Base-by-base conservation (phyloP, 352 stramenopile species). In the Blastocystis hominis region DNA sequence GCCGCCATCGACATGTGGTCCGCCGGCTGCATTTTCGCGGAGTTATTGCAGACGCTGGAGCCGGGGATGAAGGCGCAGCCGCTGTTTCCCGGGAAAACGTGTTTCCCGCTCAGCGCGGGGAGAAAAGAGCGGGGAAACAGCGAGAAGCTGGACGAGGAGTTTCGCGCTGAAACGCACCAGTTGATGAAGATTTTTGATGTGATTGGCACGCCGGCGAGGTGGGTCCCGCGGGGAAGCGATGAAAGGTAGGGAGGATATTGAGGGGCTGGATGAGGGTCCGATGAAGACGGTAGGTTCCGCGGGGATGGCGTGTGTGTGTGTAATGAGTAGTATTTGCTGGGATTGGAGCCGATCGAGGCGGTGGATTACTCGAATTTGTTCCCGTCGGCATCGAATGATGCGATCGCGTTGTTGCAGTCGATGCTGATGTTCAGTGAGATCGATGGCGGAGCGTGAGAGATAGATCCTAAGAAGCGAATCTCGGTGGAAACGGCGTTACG, bases 1-100 rank as follows among this genome's bases (percentile, higher is more conserved):
- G 94, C 95, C 62, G 94, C 95, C 13, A 98, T 99, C 86, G 97
- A 99, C 90, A 98, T 98, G 92, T 99, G 97, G 96, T 98, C 95
- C 69, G 89, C 99, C 55, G 96, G 97, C 13, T 99, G 96, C 92
- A 98, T 98, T 87, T 90, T 98, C 17, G 75, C 75, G 15, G 77
- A 87, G 46, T 24, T 87, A 5, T 50, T 87, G 44, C 77, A 87
- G 55, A 87, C 77, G 34, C 30, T 87, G n/a, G 77, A 87, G 34
- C 77, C 77, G 17, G 59, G 59, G 34, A 72, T 24, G 4, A 40
- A 59, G 17, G 62, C 59, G 3, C 77, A 87, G 30, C 77, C 77
- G 36, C 77, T 87, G 0, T 87, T 87, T 61, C 77, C 77, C 17
- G 77, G 77, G 15, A 87, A 79, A 17, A 78, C 78, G 15, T 89